Evolutionary conservation across 768 basidiomycete species (phyloP).

Genomic region (Rhizopogon vinicolor): DNA sequence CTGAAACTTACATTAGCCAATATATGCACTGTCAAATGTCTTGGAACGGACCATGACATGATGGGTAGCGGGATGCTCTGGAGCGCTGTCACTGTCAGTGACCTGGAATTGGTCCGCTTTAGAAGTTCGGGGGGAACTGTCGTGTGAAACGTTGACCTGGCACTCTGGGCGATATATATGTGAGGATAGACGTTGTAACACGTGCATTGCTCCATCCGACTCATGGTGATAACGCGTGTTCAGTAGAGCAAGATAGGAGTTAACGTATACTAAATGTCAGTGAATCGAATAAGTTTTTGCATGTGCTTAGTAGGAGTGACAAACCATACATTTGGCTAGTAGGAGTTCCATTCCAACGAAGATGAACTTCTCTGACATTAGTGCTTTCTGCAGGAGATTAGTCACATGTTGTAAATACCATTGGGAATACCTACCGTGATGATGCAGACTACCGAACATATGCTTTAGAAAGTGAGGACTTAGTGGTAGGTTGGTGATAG

Average conservation of each 20-base stretch:
- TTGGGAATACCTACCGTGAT: not conserved
- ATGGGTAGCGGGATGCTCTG: not conserved
- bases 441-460: not conserved
- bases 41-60: not conserved
- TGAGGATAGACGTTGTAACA: not conserved
- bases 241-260: conserved; percentile 46
- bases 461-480: not conserved
- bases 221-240: not conserved
- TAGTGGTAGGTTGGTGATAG: not conserved
- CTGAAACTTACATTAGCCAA: not conserved
- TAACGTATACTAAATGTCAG: conserved; percentile 43
- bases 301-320: not conserved
- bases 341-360: conserved; percentile 52
- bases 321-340: conserved; percentile 46
- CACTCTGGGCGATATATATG: not conserved
- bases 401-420: not conserved
- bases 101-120: not conserved
- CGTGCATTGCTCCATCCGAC: not conserved
- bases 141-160: conserved; percentile 9
- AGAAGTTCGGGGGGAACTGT: not conserved
- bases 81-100: not conserved
- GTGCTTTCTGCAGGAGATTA: conserved; percentile 26
- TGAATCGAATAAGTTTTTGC: not conserved
- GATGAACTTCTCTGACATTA: conserved; percentile 53
- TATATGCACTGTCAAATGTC: not conserved